phyloP scores from a whole-genome alignment of 192 early-diverging fungal species.

The Coemansia sp. region DNA sequence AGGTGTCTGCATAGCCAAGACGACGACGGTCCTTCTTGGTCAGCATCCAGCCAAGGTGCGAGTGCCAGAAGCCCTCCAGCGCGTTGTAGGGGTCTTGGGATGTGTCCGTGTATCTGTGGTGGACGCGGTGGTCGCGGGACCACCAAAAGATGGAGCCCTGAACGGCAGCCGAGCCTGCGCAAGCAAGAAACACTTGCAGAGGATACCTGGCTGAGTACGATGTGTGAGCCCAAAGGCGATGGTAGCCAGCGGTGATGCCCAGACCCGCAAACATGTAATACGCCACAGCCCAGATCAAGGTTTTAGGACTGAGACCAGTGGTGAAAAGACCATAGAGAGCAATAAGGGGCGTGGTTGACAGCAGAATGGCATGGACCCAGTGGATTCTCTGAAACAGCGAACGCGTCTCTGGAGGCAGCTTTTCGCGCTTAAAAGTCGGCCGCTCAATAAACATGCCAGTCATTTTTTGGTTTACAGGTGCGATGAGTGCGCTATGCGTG shows the following conservation, averaged over 20 bases:
- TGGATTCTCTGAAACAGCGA: slow-evolving; percentile 58
- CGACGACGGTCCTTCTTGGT: slow-evolving; percentile 70
- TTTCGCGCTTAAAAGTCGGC: slow-evolving; percentile 50
- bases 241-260: slow-evolving; percentile 70
- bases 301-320: slow-evolving; percentile 66
- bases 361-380: slow-evolving; percentile 68
- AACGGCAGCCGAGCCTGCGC: slow-evolving; percentile 71
- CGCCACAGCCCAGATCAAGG: slow-evolving; percentile 67
- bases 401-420: slow-evolving; percentile 43
- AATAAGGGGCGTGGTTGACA: slow-evolving; percentile 74
- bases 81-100: slow-evolving; percentile 82
- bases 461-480: background rate
- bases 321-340: slow-evolving; percentile 78
- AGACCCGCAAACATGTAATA: slow-evolving; percentile 55
- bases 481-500: too few species aligned
- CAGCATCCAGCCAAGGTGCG: slow-evolving; percentile 87
- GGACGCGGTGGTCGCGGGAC: slow-evolving; percentile 81
- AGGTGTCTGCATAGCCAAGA: slow-evolving; percentile 78
- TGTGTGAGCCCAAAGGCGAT: slow-evolving; percentile 81
- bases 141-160: slow-evolving; percentile 88
- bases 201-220: slow-evolving; percentile 66
- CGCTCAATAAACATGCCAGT: slow-evolving; percentile 30
- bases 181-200: slow-evolving; percentile 62
- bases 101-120: slow-evolving; percentile 87
- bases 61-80: slow-evolving; percentile 76